These are phyloP conservation scores for Cicer arietinum DNA, from an alignment of 306 rosid species.

Conservation along the genomic window DNA sequence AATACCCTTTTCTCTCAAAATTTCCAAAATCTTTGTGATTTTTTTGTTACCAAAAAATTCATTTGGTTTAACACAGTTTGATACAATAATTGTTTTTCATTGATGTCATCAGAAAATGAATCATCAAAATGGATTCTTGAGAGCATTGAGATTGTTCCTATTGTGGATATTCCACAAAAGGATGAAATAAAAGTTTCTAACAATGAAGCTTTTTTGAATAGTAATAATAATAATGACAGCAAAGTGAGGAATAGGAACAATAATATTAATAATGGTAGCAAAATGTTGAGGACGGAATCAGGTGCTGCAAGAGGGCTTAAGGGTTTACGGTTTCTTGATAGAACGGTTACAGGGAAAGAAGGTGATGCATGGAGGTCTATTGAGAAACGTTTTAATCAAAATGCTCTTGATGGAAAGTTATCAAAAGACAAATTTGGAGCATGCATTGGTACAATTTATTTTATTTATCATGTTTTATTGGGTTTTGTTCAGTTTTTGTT, in stretches of 20 bases:
- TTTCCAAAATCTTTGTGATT: slow-evolving; percentile 20
- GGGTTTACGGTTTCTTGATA: slow-evolving; percentile 76
- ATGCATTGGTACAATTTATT: slow-evolving; percentile 63
- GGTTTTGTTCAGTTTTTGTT: neutral
- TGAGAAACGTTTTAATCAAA: slow-evolving; percentile 60
- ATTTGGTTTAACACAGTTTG: neutral
- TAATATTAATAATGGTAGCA: slow-evolving; percentile 15
- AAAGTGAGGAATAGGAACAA: slow-evolving; percentile 42
- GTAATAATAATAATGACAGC: slow-evolving; percentile 1
- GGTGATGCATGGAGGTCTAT: slow-evolving; percentile 69
- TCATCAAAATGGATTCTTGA: slow-evolving; percentile 63
- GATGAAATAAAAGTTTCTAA: slow-evolving; percentile 30
- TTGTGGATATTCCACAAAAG: slow-evolving; percentile 44
- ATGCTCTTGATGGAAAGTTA: slow-evolving; percentile 59
- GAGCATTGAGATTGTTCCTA: slow-evolving; percentile 59
- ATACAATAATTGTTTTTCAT: neutral
- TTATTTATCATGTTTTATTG: neutral
- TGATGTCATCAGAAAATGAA: slow-evolving; percentile 56
- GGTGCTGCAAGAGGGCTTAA: slow-evolving; percentile 71
- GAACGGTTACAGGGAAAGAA: slow-evolving; percentile 75
- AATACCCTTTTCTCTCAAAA: slow-evolving; percentile 28
- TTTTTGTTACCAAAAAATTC: slow-evolving; percentile 2
- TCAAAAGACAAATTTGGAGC: slow-evolving; percentile 72
- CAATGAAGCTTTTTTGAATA: slow-evolving; percentile 12
- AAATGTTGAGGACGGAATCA: slow-evolving; percentile 50